Evolutionary conservation across 2,329 filamentous ascomycete species (phyloP), one percentile per base, ranked within the genome.

Genomic region (Fusarium sacchari): DNA sequence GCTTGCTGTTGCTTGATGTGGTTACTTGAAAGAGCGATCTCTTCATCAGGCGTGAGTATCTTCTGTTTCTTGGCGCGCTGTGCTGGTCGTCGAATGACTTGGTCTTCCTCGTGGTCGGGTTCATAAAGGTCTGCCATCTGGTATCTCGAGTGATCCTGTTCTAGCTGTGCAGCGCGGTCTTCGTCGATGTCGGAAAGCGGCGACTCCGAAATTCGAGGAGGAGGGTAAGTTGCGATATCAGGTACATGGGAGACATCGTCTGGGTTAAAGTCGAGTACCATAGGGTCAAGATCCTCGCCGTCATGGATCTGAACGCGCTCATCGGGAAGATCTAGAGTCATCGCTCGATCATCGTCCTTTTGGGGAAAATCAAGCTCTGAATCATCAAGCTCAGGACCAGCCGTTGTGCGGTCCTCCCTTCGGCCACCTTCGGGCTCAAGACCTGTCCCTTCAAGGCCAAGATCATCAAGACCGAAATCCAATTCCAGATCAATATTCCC

Each of bases 1-100:
- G 91, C 88, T 80, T 97, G 95, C 80, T 97, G 94, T 73, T 93
- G 91, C 81, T 94, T 94, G 83, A 99, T 95, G 74, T 96, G 90
- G 37, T 86, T 87, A 76, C 88, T 93, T 17, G 92, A 91, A 39
- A 97, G 88, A 78, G 94, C 91, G 26, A 94, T 97, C 73, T 94
- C 89, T 22, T 90, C 86, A 77, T 99, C 97, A n/a, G 93, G 90
- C 67, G 90, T 89, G 60, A 98, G 89, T 30, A 97, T 86, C 83
- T 93, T 97, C 76, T 94, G 91, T 82, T 93, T 94, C 81, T 86
- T 88, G 65, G 91, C 89, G 69, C 93, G 90, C 78, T 95, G 93
- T 28, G 93, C 90, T 64, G 94, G 83, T 85, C 91, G 90, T 81
- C 83, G 92, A 60, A 91, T 89, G 52, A 88, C 89, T 53, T 81